Base-by-base conservation (phyloP, 2,329 filamentous ascomycete genomes). In the Cercospora zeae-maydis region DNA sequence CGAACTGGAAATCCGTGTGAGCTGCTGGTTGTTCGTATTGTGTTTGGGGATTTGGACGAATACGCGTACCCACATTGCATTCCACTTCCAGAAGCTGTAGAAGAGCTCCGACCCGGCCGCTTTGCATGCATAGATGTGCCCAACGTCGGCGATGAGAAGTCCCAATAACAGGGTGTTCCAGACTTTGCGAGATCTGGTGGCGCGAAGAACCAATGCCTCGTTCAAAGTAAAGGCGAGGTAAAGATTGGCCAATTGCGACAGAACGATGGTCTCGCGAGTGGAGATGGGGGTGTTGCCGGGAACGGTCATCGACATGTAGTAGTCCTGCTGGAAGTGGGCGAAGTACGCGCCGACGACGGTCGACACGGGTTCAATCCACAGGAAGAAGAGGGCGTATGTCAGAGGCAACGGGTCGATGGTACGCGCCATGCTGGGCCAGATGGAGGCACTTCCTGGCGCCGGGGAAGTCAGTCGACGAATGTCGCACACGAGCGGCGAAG, bases 191-290 rank as follows among this genome's bases (percentile, higher is more conserved):
- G 92, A 87, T 55, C 79, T 78, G 6, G 90, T 91, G 14, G 84
- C 81, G 45, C 91, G 86, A 67, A 93, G 81, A 11, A 93, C 87
- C 24, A 92, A 77, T 1, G 88, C 89, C 77, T 95, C 90, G 77
- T 89, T 91, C 71, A 93, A 77, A 60, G 88, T 86, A 75, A 93
- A 91, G 62, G 90, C 83, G 39, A 93, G 76, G 77, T 93, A 93
- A 66, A 93, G 80, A 76, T 92, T 93, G 47, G 88, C 88, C 33
- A 93, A 83, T 77, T 93, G 90, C 16, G 86, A 86, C 70, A 93
- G 80, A 42, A 86, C 86, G 63, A 92, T 85, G 62, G 59, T 67
- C 9, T 84, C 83, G 1, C 88, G 89, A 42, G 82, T 83, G 36
- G 83, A 77, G 1, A 88, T 85, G 6, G 59, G 63, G 47, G 66